These are phyloP conservation scores for Podila verticillata DNA, from an alignment of 192 early-diverging fungal genomes.

Conservation along the genomic window DNA sequence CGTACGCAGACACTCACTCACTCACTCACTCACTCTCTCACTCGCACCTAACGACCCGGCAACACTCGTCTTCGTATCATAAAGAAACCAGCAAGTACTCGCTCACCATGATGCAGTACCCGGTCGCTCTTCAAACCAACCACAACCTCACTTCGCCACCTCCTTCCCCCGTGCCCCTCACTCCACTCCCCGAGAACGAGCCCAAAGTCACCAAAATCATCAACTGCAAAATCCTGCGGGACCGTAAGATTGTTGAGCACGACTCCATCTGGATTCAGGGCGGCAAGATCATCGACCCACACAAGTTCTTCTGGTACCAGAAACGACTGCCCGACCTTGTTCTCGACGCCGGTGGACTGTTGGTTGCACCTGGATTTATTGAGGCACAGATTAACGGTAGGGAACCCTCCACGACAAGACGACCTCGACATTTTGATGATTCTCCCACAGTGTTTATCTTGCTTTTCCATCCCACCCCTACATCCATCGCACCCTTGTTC, in stretches of 20 bases:
- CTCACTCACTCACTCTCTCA: neutral
- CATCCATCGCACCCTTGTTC: neutral
- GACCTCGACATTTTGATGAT: neutral
- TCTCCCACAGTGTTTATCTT: neutral
- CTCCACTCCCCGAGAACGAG: constrained; percentile 23
- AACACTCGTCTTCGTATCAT: neutral
- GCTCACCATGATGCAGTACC: constrained; percentile 20
- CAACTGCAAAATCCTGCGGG: constrained; percentile 76
- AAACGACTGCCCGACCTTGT: constrained; percentile 71
- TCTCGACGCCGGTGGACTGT: constrained; percentile 75
- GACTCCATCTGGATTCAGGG: constrained; percentile 75
- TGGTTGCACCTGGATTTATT: constrained; percentile 83
- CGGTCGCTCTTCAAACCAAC: constrained; percentile 29
- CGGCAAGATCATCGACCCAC: constrained; percentile 82
- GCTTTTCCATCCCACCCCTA: neutral
- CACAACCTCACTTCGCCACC: constrained; percentile 22
- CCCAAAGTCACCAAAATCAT: constrained; percentile 66
- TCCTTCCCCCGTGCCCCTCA: constrained; percentile 33
- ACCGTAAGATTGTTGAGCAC: constrained; percentile 75
- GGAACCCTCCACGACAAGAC: too few relatives aligned
- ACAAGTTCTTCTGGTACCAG: constrained; percentile 73
- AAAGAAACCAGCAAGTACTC: neutral
- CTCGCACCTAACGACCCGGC: neutral
- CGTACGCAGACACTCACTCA: neutral
- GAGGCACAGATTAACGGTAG: constrained; percentile 83